phyloP scores from a whole-genome alignment of 2,329 filamentous ascomycete genomes.

The Didymella keratinophila region DNA sequence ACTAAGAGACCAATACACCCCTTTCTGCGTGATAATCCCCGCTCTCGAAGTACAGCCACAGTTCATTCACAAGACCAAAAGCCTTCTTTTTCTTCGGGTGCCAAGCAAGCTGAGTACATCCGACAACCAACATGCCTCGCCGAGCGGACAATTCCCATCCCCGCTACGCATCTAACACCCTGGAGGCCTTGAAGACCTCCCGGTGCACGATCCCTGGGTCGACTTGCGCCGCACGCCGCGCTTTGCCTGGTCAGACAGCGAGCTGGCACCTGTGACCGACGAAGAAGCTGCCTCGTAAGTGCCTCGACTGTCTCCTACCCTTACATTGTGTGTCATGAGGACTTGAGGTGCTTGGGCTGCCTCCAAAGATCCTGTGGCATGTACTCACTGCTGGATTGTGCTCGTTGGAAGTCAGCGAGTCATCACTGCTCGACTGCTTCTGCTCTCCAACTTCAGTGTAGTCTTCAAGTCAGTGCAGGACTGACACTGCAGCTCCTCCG shows the following conservation, averaged over 20 bases:
- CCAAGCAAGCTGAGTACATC: not conserved
- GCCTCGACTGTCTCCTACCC: not conserved
- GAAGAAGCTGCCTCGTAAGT: not conserved
- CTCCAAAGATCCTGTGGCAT: not conserved
- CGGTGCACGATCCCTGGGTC: not conserved
- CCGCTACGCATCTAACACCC: not conserved
- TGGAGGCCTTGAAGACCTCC: not conserved
- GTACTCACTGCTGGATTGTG: not conserved
- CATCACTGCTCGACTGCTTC: not conserved
- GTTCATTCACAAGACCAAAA: not conserved
- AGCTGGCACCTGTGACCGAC: not conserved
- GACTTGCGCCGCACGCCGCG: not conserved
- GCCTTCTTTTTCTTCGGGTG: not conserved
- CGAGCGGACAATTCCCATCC: not conserved
- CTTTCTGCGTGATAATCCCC: not conserved
- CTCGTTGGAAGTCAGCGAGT: not conserved
- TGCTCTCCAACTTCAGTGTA: not conserved
- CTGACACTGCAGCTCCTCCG: constrained; percentile 1
- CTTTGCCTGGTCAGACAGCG: not conserved
- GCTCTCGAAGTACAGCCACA: not conserved
- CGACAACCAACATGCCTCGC: not conserved
- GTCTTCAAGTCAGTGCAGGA: not conserved
- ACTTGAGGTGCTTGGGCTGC: not conserved
- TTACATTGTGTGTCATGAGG: not conserved
- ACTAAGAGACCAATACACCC: not conserved